Evolutionary conservation across 768 basidiomycete genomes (phyloP).

Genomic region (Postia placenta): DNA sequence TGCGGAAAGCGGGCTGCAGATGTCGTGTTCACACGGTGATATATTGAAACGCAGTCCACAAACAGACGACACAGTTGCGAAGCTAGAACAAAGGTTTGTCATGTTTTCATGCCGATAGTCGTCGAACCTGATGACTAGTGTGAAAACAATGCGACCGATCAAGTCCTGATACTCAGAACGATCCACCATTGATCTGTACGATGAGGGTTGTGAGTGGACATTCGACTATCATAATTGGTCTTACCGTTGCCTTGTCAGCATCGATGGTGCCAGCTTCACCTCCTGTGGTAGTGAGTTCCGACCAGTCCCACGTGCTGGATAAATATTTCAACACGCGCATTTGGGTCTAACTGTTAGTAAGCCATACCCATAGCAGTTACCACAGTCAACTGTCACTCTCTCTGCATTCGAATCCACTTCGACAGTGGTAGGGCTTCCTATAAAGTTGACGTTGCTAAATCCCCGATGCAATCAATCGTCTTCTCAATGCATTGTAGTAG

Average conservation of each 20-base stretch:
- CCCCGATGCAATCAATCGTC: background rate
- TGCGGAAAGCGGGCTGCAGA: too few species aligned
- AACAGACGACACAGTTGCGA: background rate
- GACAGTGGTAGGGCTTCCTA: slow-evolving; percentile 33
- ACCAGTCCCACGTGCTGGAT: slow-evolving; percentile 47
- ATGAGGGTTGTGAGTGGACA: background rate
- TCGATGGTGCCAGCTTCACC: slow-evolving; percentile 32
- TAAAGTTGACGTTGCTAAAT: slow-evolving; percentile 45
- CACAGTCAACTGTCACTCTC: slow-evolving; percentile 52
- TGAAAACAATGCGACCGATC: background rate
- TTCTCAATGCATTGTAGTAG: background rate
- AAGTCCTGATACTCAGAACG: background rate
- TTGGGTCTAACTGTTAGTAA: background rate
- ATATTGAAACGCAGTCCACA: background rate
- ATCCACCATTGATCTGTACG: background rate
- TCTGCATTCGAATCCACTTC: slow-evolving; percentile 36
- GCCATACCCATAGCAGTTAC: slow-evolving; percentile 14
- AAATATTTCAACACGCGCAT: background rate
- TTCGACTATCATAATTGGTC: background rate
- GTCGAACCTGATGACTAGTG: background rate
- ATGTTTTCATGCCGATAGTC: background rate
- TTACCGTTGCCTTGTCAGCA: background rate
- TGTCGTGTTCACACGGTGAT: too few species aligned
- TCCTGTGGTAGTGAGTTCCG: slow-evolving; percentile 36
- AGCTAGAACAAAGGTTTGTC: background rate